These are phyloP conservation scores for Emericellopsis terricola DNA, from an alignment of 495 filamentous ascomycete species.

Conservation along the genomic window DNA sequence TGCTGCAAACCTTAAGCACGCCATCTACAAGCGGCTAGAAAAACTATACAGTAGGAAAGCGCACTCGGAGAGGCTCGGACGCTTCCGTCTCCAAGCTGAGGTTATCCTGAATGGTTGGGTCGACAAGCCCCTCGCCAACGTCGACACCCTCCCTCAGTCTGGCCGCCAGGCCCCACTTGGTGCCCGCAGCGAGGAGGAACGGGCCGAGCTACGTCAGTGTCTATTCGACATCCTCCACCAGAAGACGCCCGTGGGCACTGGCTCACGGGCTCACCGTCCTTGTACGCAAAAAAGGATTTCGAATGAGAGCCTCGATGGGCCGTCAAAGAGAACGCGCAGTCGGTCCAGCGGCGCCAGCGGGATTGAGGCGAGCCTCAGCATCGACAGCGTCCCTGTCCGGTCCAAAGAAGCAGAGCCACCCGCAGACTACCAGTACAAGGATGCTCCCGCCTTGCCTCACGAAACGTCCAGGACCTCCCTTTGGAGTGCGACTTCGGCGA, in stretches of 20 bases:
- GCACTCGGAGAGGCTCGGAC: slow-evolving; percentile 2
- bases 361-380: neutral
- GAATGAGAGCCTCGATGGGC: neutral
- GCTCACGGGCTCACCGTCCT: too few relatives aligned
- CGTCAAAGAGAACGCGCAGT: neutral
- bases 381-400: neutral
- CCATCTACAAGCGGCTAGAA: slow-evolving; percentile 6
- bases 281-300: neutral
- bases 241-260: too few relatives aligned
- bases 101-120: slow-evolving; percentile 6
- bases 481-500: too few relatives aligned
- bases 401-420: neutral
- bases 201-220: neutral
- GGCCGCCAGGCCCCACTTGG: slow-evolving; percentile 1
- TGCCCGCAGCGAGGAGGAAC: neutral
- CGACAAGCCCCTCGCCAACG: slow-evolving; percentile 4
- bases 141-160: slow-evolving; percentile 4
- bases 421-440: neutral
- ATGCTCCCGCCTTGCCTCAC: neutral
- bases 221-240: neutral
- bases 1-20: slow-evolving; percentile 3
- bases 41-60: slow-evolving; percentile 7
- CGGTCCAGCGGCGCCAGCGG: neutral
- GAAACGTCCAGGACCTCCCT: neutral
- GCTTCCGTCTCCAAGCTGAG: slow-evolving; percentile 4